Base-by-base conservation (phyloP, 805 yeast genomes). In the Teunomyces lycoperdinae region DNA sequence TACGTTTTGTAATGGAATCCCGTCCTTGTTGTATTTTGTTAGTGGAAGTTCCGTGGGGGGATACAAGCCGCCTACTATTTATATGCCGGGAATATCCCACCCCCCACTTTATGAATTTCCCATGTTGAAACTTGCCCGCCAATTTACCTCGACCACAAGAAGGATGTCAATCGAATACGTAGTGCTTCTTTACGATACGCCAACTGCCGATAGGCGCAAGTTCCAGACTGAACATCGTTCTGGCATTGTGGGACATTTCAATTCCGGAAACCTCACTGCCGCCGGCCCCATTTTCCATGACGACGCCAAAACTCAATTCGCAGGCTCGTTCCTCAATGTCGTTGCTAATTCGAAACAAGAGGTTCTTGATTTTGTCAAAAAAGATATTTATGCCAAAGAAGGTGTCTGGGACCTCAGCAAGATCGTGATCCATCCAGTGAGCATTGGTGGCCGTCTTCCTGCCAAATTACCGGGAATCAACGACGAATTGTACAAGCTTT, bases 391-490 rank as follows among this genome's bases (percentile, higher is more conserved):
- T 63, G 78, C 78, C 55, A 74, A 72, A 55, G 72, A 74, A 31
- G 91, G 89, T 1, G 77, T 88, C 50, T 88, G 95, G 96, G 95
- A 88, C 62, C 61, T 86, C 50, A 80, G 80, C 33, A 76, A 73
- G 46, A 84, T 78, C 14, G 58, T 83, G 53, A 78, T 85, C 34
- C 76, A 79, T 58, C 89, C 89, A 41, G 55, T 64, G 30, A 71
- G 71, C 1, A 49, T 71, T 41, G 75, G 75, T 4, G 56, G 47
- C 49, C 59, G 77, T 44, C 43, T 62, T 24, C 73, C 69, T n/a
- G 64, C 66, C 60, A 54, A 56, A 36, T 51, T 70, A 61, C 65
- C 66, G 6, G 73, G 73, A 3, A 60, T 58, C 17, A 39, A 50
- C 38, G 44, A 53, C 49, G 48, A 35, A 28, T 17, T 49, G 17